Evolutionary conservation across 2,329 filamentous ascomycete species (phyloP).

Genomic region (Beauveria rudraprayagi): DNA sequence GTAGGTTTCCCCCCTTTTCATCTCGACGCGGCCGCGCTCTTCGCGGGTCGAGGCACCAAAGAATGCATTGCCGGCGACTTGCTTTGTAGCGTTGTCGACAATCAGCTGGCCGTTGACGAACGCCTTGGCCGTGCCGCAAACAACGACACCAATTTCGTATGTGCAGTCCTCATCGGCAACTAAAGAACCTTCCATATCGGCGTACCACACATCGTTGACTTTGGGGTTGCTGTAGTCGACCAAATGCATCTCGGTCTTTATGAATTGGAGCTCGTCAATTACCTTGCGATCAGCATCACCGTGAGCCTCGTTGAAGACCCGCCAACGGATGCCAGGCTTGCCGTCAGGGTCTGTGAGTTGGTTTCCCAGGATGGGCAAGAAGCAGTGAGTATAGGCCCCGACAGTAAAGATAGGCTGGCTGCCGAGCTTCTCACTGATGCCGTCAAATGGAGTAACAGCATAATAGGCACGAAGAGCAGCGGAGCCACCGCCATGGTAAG

Average conservation of each 20-base stretch:
- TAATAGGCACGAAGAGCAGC: conserved; percentile 55
- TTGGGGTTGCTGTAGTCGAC: conserved; percentile 46
- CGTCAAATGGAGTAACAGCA: conserved; percentile 64
- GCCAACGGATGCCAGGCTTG: conserved; percentile 52
- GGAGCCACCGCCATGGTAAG: conserved; percentile 57
- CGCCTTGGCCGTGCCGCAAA: conserved; percentile 57
- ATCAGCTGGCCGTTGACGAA: conserved; percentile 55
- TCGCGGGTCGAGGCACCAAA: conserved; percentile 58
- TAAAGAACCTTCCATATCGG: conserved; percentile 52
- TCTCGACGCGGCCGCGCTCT: conserved; percentile 48
- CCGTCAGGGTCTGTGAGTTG: conserved; percentile 44
- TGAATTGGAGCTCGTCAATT: conserved; percentile 42
- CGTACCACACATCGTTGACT: conserved; percentile 49
- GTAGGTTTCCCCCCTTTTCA: conserved; percentile 54
- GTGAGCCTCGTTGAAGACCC: conserved; percentile 52
- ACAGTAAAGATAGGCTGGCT: conserved; percentile 43
- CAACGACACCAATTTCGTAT: conserved; percentile 59
- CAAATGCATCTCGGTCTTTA: conserved; percentile 41
- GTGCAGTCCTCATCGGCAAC: conserved; percentile 51
- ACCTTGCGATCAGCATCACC: conserved; percentile 36
- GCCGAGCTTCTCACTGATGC: conserved; percentile 49
- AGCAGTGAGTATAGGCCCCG: conserved; percentile 57
- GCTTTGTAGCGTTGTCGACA: conserved; percentile 58
- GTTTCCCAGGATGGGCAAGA: conserved; percentile 50
- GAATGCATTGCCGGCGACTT: conserved; percentile 54